Evolutionary conservation across 164 flowering plant species (phyloP).

Genomic region (Sedum album): DNA sequence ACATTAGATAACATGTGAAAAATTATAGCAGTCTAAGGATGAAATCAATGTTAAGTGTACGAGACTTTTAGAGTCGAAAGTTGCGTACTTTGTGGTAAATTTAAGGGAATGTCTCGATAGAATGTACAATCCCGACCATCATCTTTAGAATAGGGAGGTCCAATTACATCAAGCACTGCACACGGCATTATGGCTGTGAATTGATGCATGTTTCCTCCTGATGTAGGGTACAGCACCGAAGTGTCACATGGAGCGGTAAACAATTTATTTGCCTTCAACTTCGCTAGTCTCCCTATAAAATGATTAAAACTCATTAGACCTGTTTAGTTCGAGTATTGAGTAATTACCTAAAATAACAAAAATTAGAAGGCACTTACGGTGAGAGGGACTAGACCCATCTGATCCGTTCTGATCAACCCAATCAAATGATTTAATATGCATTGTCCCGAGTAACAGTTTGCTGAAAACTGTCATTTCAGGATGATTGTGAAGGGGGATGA

Average conservation of each 20-base stretch:
- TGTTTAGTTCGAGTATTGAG: neutral
- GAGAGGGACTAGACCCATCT: slow-evolving; percentile 14
- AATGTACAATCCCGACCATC: slow-evolving; percentile 73
- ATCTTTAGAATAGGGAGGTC: slow-evolving; percentile 73
- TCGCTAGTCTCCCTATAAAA: slow-evolving; percentile 60
- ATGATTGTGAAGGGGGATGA: slow-evolving; percentile 88
- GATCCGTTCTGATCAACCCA: slow-evolving; percentile 39
- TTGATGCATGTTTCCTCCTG: slow-evolving; percentile 86
- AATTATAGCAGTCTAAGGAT: too few relatives aligned
- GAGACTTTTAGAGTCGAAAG: too few relatives aligned
- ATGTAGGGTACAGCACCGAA: slow-evolving; percentile 66
- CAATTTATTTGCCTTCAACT: slow-evolving; percentile 34
- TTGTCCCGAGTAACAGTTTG: slow-evolving; percentile 66
- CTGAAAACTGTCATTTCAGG: slow-evolving; percentile 92
- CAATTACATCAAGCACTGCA: slow-evolving; percentile 80
- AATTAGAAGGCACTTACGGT: slow-evolving; percentile 24
- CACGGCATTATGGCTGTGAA: slow-evolving; percentile 77
- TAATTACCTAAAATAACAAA: neutral
- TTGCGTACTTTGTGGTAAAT: slow-evolving; percentile 32
- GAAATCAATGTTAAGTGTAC: too few relatives aligned
- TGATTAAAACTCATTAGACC: neutral
- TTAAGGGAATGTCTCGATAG: slow-evolving; percentile 41
- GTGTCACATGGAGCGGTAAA: slow-evolving; percentile 71
- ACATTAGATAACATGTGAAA: too few relatives aligned
- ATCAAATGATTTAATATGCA: slow-evolving; percentile 88